Evolutionary conservation across 2,329 filamentous ascomycete species (phyloP), one percentile per base, ranked within the genome.

Genomic region (Colletotrichum paranaense): DNA sequence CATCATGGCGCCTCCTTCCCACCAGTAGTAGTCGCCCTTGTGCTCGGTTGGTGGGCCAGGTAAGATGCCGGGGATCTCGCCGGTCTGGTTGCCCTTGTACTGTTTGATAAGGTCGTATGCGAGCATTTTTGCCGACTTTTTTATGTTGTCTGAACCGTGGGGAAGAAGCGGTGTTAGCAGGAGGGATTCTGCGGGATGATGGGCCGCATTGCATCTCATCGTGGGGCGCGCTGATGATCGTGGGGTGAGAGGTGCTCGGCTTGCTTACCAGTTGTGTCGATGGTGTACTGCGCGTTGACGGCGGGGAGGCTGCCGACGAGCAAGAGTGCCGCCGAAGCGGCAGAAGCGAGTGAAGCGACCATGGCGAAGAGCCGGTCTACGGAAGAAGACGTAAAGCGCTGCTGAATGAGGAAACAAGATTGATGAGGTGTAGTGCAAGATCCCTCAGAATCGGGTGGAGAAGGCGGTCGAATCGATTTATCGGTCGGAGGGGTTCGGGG

Each of bases 1-100:
- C 87, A 92, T 93, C 83, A 94, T 86, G 16, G 91, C 90, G 65
- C 91, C 90, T 5, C 90, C 90, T 79, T 94, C 90, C 92, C 92
- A 94, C 92, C 92, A 94, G 85, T 93, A 94, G 80, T 92, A 92
- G 74, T 88, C 85, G 75, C 88, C 88, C 75, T 82, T 76, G 78
- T 79, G 75, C 38, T 79, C 78, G 1, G 80, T 79, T 76, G 89
- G 89, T 67, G 89, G 89, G 0, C 88, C 89, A 1, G 89, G 88
- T 12, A 91, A 80, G 76, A 90, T 90, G 42, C 89, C 89, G 8
- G 89, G 88, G 19, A 86, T 87, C 78, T 85, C 81, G 67, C 88
- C 88, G 1, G 86, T 82, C 71, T 84, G 77, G 76, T 89, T 87
- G 70, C 87, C 88, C 49, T 85, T 81, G 79, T 89, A 90, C 76